Base-by-base conservation (phyloP, 345 rosid species). In the Pugionium cornutum region DNA sequence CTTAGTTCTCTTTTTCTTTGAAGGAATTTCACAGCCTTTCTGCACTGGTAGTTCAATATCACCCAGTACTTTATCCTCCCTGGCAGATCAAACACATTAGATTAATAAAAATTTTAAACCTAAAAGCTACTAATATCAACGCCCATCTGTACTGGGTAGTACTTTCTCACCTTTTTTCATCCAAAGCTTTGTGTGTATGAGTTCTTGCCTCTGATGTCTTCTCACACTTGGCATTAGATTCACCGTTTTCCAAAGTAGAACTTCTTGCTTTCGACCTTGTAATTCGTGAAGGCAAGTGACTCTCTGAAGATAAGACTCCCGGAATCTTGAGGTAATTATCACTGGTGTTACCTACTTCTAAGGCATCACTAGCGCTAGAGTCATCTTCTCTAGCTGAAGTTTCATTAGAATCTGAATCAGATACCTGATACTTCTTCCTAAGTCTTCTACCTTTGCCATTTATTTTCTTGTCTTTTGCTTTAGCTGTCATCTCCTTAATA, bases 361-460 rank as follows among this genome's bases (percentile, higher is more conserved):
- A 42, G 35, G 56, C 49, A 53, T 66, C 67, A 43, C 43, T 58
- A 54, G n/a, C 63, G 57, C 58, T 32, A 28, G 55, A 32, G 40
- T 65, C 55, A 35, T 37, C 46, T 45, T 58, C 64, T 54, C 43
- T 62, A 25, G 67, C 56, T 43, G 57, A 59, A 58, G 41, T 54
- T 37, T 58, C 60, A 25, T 77, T 82, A 67, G 82, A 73, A 44
- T 81, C 88, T 67, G 87, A 77, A 55, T 81, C 84, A 57, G 64
- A 58, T 2, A 53, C 25, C 51, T 72, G 83, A 60, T 73, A 78
- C 59, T 74, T 81, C 74, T 76, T 89, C 75, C 69, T 78, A 29
- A 81, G 80, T 40, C 83, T 72, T 60, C 77, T 69, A 25, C 29
- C 61, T 40, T 54, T 79, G 27, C 48, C 57, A 58, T 75, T 80